Evolutionary conservation across 805 yeast species (phyloP), one percentile per base, ranked within the genome.

Genomic region (Saccharomycopsis amapae): DNA sequence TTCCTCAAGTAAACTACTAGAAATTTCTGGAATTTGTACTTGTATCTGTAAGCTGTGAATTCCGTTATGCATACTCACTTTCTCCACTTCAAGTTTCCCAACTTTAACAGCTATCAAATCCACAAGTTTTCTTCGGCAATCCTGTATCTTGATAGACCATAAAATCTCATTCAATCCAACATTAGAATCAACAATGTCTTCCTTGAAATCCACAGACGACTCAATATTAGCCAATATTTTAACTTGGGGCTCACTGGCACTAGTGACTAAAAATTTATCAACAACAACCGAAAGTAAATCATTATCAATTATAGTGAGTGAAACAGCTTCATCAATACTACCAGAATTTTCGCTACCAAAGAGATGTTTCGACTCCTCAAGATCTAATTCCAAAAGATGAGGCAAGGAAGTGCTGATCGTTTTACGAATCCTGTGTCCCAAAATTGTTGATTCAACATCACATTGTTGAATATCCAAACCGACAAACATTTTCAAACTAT

Each of bases 241-340:
- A 18, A 12, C n/a, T 5, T 19, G 3, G 4, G 44, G 23, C 6
- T 9, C 5, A n/a, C 24, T 12, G 1, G 9, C 20, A 4, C 38
- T 30, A 17, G 45, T 35, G 13, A 42, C 17, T 4, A 42, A 17
- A 26, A 42, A 23, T 6, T 42, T 23, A n/a, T 34, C 26, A 9
- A 42, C 15, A 13, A 17, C 10, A 10, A 42, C 17, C 9, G 28
- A 17, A n/a, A 42, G 23, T 7, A 24, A n/a, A 22, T 34, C 30
- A 34, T 35, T 42, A 13, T 42, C 45, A 34, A 42, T 31, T 9
- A 31, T 9, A 31, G 17, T 18, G 17, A 13, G 6, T 31, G 15
- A 31, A n/a, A 13, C 34, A 31, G 6, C 15, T n/a, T 7, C 17
- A 9, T 9, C 17, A n/a, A 7, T 31, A 31, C 5, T 9, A n/a